These are phyloP conservation scores for Phialemoniopsis sp. DNA, from an alignment of 2,329 filamentous ascomycete genomes.

Conservation along the genomic window DNA sequence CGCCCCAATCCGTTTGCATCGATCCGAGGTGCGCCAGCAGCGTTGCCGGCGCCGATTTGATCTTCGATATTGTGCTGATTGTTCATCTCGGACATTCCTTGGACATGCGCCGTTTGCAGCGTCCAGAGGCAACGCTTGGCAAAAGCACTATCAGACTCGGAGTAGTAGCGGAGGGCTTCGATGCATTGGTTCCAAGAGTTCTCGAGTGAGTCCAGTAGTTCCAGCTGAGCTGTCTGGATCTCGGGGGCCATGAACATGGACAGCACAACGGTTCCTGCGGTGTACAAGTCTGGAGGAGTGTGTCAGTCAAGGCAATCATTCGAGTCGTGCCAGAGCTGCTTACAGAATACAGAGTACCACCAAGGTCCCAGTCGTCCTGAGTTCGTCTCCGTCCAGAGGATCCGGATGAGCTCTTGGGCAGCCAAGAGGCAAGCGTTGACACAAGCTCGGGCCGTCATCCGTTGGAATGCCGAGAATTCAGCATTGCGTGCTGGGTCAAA, in stretches of 20 bases:
- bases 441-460: background rate
- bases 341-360: conserved; percentile 2
- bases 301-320: too few relatives aligned
- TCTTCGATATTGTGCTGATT: background rate
- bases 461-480: conserved; percentile 1
- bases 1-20: background rate
- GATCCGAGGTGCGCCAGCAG: background rate
- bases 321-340: too few relatives aligned
- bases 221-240: background rate
- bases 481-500: conserved; percentile 1
- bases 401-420: conserved; percentile 1
- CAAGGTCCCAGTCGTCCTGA: background rate
- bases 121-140: conserved; percentile 2
- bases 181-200: conserved; percentile 1
- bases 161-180: background rate
- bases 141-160: conserved; percentile 1
- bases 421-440: background rate
- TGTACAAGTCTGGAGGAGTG: conserved; percentile 2
- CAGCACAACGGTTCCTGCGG: conserved; percentile 1
- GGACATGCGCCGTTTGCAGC: background rate
- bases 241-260: conserved; percentile 1
- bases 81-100: background rate
- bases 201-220: background rate
- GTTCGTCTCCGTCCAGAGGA: background rate
- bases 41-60: background rate